Percentiles rank a stretch among this genome's conserved stretches.
These are phyloP conservation scores for Penicillium cinerascens DNA, from an alignment of 495 filamentous ascomycete species.

Conservation along the genomic window DNA sequence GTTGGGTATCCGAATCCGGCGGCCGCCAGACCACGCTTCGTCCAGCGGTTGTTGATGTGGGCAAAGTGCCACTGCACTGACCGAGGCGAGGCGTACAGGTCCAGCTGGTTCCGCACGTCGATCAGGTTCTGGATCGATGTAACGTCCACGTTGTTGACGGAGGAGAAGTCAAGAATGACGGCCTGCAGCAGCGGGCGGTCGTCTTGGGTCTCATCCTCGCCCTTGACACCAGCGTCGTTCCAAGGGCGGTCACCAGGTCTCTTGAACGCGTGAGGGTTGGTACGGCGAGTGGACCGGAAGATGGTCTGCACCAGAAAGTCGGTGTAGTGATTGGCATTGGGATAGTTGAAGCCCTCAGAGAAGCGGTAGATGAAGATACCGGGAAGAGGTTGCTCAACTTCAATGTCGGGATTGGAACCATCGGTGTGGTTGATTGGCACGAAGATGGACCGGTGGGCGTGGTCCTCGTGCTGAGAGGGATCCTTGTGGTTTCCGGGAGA, in stretches of 20 bases:
- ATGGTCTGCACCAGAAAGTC: conserved; percentile 74
- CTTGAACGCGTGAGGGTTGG: conserved; percentile 59
- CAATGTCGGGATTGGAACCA: conserved; percentile 84
- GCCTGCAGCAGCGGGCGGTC: conserved; percentile 77
- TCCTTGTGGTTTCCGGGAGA: conserved; percentile 41
- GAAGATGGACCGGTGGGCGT: conserved; percentile 67
- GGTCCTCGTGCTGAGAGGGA: conserved; percentile 27
- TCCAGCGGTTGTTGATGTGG: conserved; percentile 94
- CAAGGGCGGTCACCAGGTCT: conserved; percentile 84
- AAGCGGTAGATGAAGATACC: conserved; percentile 98
- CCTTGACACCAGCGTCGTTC: conserved; percentile 86
- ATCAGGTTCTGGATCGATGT: conserved; percentile 94
- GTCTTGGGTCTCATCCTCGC: conserved; percentile 43
- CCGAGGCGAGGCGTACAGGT: conserved; percentile 78
- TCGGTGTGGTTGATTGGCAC: conserved; percentile 85
- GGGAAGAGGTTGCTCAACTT: conserved; percentile 76
- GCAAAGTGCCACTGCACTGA: conserved; percentile 95
- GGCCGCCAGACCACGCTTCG: conserved; percentile 87
- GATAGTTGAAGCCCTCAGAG: conserved; percentile 94
- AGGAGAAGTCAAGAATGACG: conserved; percentile 91
- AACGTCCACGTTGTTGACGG: conserved; percentile 94
- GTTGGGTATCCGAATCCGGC: conserved; percentile 91
- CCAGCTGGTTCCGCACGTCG: conserved; percentile 96
- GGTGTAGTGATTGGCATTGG: conserved; percentile 88
- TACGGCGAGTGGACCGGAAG: conserved; percentile 72